A percentile compares a stretch with the other conserved stretches of the same genome.
These are phyloP conservation scores for Schizonepeta tenuifolia DNA, from an alignment of 257 asterid species.

Conservation along the genomic window DNA sequence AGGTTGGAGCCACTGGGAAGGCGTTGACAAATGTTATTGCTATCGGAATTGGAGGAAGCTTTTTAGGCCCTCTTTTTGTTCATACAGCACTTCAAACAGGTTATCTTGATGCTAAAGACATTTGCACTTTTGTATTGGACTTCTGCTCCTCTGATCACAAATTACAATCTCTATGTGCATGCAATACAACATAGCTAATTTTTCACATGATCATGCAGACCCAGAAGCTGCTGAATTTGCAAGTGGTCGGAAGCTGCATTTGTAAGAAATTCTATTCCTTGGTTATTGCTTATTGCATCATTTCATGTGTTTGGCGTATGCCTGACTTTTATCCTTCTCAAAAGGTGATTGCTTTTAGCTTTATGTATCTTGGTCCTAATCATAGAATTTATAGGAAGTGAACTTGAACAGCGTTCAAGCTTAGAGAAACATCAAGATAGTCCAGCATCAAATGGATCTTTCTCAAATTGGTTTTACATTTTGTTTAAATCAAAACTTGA, in stretches of 20 bases:
- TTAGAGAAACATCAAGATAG: conserved; percentile 22
- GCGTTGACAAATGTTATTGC: conserved; percentile 86
- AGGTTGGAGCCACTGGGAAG: conserved; percentile 99
- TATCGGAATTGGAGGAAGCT: conserved; percentile 98
- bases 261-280: conserved; percentile 55
- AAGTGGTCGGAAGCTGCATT: conserved; percentile 81
- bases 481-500: conserved; percentile 9
- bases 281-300: conserved; percentile 14
- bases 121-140: conserved; percentile 13
- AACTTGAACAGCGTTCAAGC: conserved; percentile 21
- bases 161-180: conserved; percentile 22
- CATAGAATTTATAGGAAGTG: conserved; percentile 20
- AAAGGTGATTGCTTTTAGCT: conserved; percentile 25
- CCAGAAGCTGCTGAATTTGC: conserved; percentile 86
- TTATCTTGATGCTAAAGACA: conserved; percentile 27
- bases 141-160: conserved; percentile 23
- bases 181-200: conserved; percentile 13
- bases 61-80: conserved; percentile 96
- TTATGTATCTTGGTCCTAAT: conserved; percentile 19
- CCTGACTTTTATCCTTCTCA: conserved; percentile 5
- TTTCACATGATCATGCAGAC: conserved; percentile 55
- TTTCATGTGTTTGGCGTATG: background rate
- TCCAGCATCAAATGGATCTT: conserved; percentile 2
- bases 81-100: conserved; percentile 99
- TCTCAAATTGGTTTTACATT: conserved; percentile 1